Percentiles rank a stretch among this genome's conserved stretches.
These are phyloP conservation scores for Pseudogymnoascus sp. DNA, from an alignment of 2,329 filamentous ascomycete genomes.

Conservation along the genomic window DNA sequence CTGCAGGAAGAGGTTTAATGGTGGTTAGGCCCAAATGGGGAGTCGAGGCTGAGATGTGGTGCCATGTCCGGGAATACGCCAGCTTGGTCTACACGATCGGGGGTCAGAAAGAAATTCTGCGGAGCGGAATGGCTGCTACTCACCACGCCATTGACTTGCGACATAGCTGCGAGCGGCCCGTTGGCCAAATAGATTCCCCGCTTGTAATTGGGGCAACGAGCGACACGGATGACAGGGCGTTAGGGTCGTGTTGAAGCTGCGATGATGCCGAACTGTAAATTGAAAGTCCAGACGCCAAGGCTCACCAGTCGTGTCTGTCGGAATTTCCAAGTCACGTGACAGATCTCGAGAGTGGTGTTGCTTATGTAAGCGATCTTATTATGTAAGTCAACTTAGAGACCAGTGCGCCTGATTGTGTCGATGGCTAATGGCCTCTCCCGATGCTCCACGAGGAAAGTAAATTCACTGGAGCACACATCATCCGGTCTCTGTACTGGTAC, in stretches of 20 bases:
- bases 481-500: constrained; percentile 5
- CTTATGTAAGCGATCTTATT: neutral
- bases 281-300: constrained; percentile 7
- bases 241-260: neutral
- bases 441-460: neutral
- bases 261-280: constrained; percentile 3
- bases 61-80: constrained; percentile 94
- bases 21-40: constrained; percentile 51
- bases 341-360: too few relatives aligned
- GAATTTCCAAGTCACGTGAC: constrained; percentile 5
- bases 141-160: constrained; percentile 71
- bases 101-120: constrained; percentile 9
- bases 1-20: constrained; percentile 34
- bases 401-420: neutral
- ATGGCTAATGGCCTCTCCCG: neutral
- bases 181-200: constrained; percentile 13
- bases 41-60: constrained; percentile 66
- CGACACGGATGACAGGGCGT: neutral
- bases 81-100: constrained; percentile 64
- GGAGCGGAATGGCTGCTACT: constrained; percentile 21
- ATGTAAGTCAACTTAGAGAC: neutral
- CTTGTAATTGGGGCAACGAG: neutral
- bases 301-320: neutral
- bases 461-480: neutral
- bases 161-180: constrained; percentile 46